Evolutionary conservation across 1,284 basidiomycete genomes (phyloP), one percentile per base, ranked within the genome.

Genomic region (Cystobasidium slooffiae): DNA sequence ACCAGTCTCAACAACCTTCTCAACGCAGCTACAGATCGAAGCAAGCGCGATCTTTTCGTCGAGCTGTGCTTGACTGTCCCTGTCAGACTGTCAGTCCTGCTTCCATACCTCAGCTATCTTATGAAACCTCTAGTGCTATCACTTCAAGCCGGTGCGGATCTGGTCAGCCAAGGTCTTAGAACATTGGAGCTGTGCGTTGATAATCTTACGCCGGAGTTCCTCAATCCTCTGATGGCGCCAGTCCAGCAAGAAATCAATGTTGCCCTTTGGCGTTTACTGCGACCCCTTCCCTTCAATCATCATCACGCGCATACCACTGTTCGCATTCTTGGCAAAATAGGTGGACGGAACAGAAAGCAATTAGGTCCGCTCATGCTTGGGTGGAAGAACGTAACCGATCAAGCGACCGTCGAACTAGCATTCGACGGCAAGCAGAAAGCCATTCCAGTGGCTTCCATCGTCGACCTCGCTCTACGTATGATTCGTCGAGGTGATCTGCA

Each of bases 111-210:
- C 43, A 89, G 90, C 44, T 97, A 97, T 81, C 87, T 99, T 75
- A 99, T 99, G 96, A 92, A 94, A 79, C 97, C 97, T 0, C 87
- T 99, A 52, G 94, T 96, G 0, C 86, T 97, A 64, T 95, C 97
- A 10, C 85, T 99, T 59, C 90, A 91, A 76, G 94, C 94, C 24
- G 88, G 88, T 51, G 87, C 91, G 4, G 96, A 99, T 75, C 88
- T 98, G 63, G 92, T 99, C 74, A 91, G 93, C 56, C 97, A 99
- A 84, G 97, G 97, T 55, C 85, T 99, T 44, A 89, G 97, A 6
- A 99, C 97, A 0, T 88, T 99, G 75, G 97, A 99, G 83, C 86
- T 99, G n/a, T 99, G 96, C 84, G 97, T 99, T 81, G 97, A 99
- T 85, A 99, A 99, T 81, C 87, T 99, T 31, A 98, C 95, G 0